phyloP scores from a whole-genome alignment of 768 basidiomycete genomes.

The Calocybe cyanea region DNA sequence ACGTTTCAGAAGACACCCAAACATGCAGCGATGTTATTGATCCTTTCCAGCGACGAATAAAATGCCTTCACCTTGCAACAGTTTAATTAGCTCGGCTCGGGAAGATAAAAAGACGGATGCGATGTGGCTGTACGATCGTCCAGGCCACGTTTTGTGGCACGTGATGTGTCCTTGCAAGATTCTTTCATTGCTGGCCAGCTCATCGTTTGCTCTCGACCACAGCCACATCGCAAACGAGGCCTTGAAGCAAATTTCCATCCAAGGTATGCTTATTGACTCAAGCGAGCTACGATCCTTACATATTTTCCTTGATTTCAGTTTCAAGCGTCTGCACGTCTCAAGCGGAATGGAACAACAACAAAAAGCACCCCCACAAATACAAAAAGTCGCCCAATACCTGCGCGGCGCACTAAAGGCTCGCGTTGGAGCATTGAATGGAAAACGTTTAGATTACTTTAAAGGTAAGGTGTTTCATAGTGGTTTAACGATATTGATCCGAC shows the following conservation, averaged over 20 bases:
- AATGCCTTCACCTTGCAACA: too few species aligned
- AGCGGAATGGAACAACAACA: conserved; percentile 64
- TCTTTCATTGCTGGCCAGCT: conserved; percentile 7
- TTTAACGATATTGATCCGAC: neutral
- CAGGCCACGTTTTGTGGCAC: neutral
- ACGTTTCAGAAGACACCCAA: too few species aligned
- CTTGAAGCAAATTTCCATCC: neutral
- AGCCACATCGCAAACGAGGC: neutral
- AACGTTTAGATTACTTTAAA: conserved; percentile 97
- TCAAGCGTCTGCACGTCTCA: neutral
- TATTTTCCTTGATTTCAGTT: neutral
- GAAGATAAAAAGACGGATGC: neutral
- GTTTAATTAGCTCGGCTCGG: neutral
- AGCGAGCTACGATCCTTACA: neutral
- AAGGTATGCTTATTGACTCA: conserved; percentile 1
- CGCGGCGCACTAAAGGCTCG: conserved; percentile 87
- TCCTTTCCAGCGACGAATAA: too few species aligned
- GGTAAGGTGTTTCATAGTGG: conserved; percentile 56
- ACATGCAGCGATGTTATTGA: too few species aligned
- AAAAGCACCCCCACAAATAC: conserved; percentile 75
- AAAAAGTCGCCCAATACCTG: conserved; percentile 82
- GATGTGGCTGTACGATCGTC: conserved; percentile 12
- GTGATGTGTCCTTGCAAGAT: conserved; percentile 15
- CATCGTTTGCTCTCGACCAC: conserved; percentile 7
- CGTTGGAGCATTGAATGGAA: conserved; percentile 89